A percentile compares a stretch with the other conserved stretches of the same genome.
phyloP scores from a whole-genome alignment of 257 asterid genomes.

The Perilla frutescens region DNA sequence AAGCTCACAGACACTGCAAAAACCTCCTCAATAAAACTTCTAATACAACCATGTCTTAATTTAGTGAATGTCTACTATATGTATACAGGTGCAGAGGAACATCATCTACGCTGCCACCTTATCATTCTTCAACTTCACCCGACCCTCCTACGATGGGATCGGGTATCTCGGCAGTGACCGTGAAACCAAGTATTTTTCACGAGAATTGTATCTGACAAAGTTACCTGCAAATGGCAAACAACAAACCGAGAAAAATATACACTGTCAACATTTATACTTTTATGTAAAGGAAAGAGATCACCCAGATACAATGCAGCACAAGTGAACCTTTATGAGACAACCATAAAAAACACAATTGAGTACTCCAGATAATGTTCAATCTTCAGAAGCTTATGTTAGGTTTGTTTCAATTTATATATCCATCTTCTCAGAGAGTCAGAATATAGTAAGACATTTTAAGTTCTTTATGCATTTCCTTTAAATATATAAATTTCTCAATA shows the following conservation, averaged over 20 bases:
- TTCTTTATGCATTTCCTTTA: background rate
- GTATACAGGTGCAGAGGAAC: constrained; percentile 6
- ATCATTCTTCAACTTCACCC: background rate
- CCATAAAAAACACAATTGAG: background rate
- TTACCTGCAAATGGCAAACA: constrained; percentile 11
- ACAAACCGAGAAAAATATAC: background rate
- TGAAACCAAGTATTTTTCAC: background rate
- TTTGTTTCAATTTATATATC: background rate
- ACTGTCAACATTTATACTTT: background rate
- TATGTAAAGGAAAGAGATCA: background rate
- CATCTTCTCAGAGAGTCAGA: background rate
- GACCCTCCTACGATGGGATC: background rate
- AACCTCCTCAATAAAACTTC: background rate
- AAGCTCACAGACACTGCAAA: too few relatives aligned
- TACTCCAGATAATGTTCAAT: background rate
- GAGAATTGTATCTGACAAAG: background rate
- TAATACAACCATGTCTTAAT: constrained; percentile 12
- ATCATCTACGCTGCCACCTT: background rate
- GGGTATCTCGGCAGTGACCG: background rate
- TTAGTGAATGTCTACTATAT: background rate
- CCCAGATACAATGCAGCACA: background rate
- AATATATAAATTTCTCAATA: too few relatives aligned
- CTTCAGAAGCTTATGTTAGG: background rate
- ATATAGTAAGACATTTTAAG: background rate
- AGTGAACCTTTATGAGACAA: background rate